These are phyloP conservation scores for Exophiala phaeomuriformis DNA, from an alignment of 2,329 filamentous ascomycete species.

Conservation along the genomic window DNA sequence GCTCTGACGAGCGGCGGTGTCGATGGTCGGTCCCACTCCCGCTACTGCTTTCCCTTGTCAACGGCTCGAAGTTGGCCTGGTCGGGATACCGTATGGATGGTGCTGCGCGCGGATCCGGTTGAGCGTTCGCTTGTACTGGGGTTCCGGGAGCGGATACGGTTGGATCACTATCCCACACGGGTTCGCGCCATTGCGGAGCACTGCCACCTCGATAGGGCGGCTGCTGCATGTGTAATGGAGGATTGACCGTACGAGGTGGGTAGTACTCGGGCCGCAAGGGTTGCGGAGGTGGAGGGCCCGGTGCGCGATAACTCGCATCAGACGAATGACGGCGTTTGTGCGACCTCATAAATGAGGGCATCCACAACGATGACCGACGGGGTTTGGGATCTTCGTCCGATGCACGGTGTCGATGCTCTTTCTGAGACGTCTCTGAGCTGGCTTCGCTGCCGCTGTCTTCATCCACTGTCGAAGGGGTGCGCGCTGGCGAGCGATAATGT, in stretches of 20 bases:
- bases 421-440: constrained; percentile 30
- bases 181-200: constrained; percentile 17
- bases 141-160: constrained; percentile 4
- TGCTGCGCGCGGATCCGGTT: constrained; percentile 12
- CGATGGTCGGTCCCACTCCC: constrained; percentile 21
- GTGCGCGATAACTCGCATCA: constrained; percentile 22
- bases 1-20: constrained; percentile 13
- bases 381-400: constrained; percentile 21
- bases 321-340: constrained; percentile 26
- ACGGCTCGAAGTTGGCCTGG: constrained; percentile 12
- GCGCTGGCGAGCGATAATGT: constrained; percentile 17
- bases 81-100: constrained; percentile 17
- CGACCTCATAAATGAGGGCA: constrained; percentile 23
- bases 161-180: constrained; percentile 15
- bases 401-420: constrained; percentile 18
- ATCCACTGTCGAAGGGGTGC: constrained; percentile 19
- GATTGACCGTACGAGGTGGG: constrained; percentile 17
- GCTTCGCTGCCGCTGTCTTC: constrained; percentile 27
- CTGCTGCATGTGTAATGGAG: constrained; percentile 7
- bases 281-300: constrained; percentile 9
- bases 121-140: constrained; percentile 6
- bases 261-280: constrained; percentile 21
- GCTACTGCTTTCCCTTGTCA: constrained; percentile 21
- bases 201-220: constrained; percentile 10
- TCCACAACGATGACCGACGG: constrained; percentile 19